Conservation (phyloP, 1,284 basidiomycete genomes). For the Cerrena zonata region DNA sequence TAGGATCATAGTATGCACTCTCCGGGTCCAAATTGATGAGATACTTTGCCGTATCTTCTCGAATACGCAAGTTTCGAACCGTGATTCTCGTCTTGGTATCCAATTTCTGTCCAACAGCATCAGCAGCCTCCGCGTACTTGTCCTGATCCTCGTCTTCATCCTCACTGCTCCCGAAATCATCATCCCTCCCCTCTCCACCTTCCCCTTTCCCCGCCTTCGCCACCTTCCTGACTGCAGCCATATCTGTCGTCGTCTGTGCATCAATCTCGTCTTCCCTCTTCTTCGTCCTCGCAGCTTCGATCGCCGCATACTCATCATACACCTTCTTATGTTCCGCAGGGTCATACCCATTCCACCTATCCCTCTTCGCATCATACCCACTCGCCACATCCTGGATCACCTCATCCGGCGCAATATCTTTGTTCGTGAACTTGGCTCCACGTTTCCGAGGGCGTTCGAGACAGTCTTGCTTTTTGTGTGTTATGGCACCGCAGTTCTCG, state of each 20-base stretch:
- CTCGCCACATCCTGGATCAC: constrained; percentile 71
- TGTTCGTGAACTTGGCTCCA: constrained; percentile 90
- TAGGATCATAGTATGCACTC: constrained; percentile 98
- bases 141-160: constrained; percentile 92
- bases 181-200: constrained; percentile 60
- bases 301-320: constrained; percentile 89
- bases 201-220: constrained; percentile 56
- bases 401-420: constrained; percentile 89
- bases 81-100: constrained; percentile 98
- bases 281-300: constrained; percentile 86
- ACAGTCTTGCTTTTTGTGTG: constrained; percentile 88
- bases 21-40: constrained; percentile 93
- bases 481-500: constrained; percentile 97
- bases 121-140: constrained; percentile 95
- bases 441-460: constrained; percentile 93
- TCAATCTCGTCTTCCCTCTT: constrained; percentile 95
- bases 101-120: constrained; percentile 95
- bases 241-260: constrained; percentile 87
- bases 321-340: constrained; percentile 78
- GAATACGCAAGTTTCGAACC: constrained; percentile 94
- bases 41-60: constrained; percentile 99
- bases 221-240: constrained; percentile 52
- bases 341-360: constrained; percentile 98
- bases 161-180: constrained; percentile 95
- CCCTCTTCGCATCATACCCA: constrained; percentile 94